Base-by-base conservation (phyloP, 352 stramenopile species). In the Sclerospora graminicola region DNA sequence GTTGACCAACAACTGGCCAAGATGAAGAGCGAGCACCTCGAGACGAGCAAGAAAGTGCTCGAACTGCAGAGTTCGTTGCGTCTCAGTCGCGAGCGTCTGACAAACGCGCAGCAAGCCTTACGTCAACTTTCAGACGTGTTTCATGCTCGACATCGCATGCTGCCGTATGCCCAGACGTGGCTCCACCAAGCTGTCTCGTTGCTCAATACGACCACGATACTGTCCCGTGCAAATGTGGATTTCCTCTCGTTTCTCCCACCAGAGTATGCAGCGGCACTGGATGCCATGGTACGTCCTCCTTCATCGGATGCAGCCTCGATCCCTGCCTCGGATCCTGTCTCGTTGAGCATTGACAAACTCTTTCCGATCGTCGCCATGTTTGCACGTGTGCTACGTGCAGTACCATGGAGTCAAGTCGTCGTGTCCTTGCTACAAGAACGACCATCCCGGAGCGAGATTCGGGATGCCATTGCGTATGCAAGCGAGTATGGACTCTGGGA, bases 371-470 rank as follows among this genome's bases (percentile, higher is more conserved):
- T 91, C 1, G 63, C 65, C 9, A 58, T 69, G 28, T 84, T 84
- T 28, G 60, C 69, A 16, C 77, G 78, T 2, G 51, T 90, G 33
- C 43, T 94, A 34, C 74, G 72, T 20, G 38, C 66, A 13, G 76
- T 86, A 5, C 66, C 75, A 5, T 94, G 82, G 82, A 83, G 60
- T 26, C 52, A 89, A 45, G 64, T 84, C 5, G 75, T 84, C 3
- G 72, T 84, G 13, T 70, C 76, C 23, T 45, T 87, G 30, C 62
- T 94, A 10, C 80, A 92, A 41, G 74, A 89, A 47, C 66, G 75
- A 0, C 82, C 82, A 13, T 85, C 78, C 28, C 73, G 81, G 29
- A 52, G 72, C 30, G 67, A 63, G 0, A 45, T 94, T 10, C 74
- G 60, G 19, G 49, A 63, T 8, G 71, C 72, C 8, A 77, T 94